Conservation (phyloP, 225 moss, liverwort and hornwort genomes). For the Lunularia cruciata region DNA sequence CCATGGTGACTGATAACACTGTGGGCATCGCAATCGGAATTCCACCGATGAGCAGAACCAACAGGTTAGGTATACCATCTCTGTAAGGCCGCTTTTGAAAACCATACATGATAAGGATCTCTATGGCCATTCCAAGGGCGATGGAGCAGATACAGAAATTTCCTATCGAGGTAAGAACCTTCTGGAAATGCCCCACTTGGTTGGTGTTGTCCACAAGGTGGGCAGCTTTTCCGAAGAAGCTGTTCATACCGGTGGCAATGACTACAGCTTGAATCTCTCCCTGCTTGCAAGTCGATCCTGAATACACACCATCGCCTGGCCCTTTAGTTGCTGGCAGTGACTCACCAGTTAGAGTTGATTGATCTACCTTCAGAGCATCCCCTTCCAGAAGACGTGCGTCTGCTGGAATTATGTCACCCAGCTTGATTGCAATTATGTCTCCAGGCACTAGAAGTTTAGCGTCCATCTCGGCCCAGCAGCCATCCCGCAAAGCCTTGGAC, state of each 20-base stretch:
- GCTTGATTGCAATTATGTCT: conserved; percentile 29
- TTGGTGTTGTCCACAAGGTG: conserved; percentile 84
- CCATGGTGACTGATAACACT: conserved; percentile 82
- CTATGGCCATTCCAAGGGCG: conserved; percentile 56
- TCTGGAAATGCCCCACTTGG: conserved; percentile 81
- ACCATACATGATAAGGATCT: conserved; percentile 65
- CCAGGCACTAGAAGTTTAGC: conserved; percentile 20
- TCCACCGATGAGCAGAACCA: conserved; percentile 81
- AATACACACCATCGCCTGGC: conserved; percentile 22
- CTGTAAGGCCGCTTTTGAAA: conserved; percentile 58
- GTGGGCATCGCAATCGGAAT: conserved; percentile 87
- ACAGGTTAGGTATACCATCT: conserved; percentile 58
- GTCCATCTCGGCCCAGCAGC: conserved; percentile 17
- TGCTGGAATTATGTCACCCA: conserved; percentile 25
- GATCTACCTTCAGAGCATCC: conserved; percentile 28
- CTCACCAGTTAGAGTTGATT: conserved; percentile 26
- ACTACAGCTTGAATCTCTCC: conserved; percentile 75
- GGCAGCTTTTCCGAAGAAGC: conserved; percentile 81
- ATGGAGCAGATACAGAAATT: conserved; percentile 77
- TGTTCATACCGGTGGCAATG: conserved; percentile 73
- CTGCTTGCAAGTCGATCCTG: conserved; percentile 42
- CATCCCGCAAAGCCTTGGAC: conserved; percentile 13
- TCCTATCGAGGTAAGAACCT: conserved; percentile 66
- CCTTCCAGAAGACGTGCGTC: conserved; percentile 25
- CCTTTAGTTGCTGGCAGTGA: conserved; percentile 19